Percentiles rank a stretch among this genome's conserved stretches.
phyloP scores from a whole-genome alignment of 78 protist genomes.

The Isochrysis galbana region DNA sequence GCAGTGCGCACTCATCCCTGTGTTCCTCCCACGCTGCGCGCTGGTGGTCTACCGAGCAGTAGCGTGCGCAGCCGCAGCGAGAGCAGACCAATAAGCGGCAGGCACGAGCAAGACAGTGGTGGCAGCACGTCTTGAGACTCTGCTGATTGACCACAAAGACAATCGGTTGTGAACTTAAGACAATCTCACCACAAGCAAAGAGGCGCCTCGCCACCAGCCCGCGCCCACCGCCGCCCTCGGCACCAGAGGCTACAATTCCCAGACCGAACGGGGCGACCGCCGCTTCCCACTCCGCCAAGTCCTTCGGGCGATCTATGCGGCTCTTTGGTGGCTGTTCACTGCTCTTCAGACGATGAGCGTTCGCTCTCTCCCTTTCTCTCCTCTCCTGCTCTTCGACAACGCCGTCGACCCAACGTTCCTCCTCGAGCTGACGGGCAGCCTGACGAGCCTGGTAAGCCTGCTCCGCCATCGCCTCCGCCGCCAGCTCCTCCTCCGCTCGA shows the following conservation, averaged over 20 bases:
- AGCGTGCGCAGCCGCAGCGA: background rate
- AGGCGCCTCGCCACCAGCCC: background rate
- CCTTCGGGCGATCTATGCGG: too few species aligned
- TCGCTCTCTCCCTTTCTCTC: too few species aligned
- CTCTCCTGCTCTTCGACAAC: too few species aligned
- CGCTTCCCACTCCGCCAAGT: background rate
- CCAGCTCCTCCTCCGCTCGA: too few species aligned
- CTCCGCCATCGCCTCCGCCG: too few species aligned
- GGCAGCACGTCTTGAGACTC: background rate
- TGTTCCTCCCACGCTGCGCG: background rate
- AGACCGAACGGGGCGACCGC: background rate
- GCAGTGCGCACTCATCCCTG: background rate
- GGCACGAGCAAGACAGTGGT: background rate
- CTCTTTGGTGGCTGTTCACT: too few species aligned
- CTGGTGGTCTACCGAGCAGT: background rate
- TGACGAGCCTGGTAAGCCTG: too few species aligned
- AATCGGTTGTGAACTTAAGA: background rate
- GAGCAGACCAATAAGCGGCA: background rate
- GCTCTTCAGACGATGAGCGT: too few species aligned
- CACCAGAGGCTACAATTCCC: background rate
- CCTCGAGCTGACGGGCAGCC: too few species aligned
- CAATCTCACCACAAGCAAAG: background rate
- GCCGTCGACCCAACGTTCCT: too few species aligned
- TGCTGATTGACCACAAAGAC: background rate
- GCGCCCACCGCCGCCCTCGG: background rate